Evolutionary conservation across 2,329 filamentous ascomycete genomes (phyloP), one percentile per base, ranked within the genome.

Genomic region (Fusarium sp.): DNA sequence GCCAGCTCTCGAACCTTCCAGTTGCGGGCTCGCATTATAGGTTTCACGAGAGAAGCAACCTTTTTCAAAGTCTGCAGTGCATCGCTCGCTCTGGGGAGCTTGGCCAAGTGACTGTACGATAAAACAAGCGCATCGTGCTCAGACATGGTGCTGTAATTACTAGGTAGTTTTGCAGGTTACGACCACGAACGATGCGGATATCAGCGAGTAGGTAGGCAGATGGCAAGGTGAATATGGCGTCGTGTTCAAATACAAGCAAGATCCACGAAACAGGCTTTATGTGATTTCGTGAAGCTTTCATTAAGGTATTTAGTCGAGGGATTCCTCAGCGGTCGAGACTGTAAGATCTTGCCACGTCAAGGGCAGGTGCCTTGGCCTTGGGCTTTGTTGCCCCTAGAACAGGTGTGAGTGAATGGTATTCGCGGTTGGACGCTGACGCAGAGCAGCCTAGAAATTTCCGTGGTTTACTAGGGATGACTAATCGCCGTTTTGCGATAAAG

Each of bases 41-140:
- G 95, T 78, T 97, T 97, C 65, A 97, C 94, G 58, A 96, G 80
- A 26, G 94, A 97, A 4, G 93, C 93, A 40, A 96, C 86, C 78
- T 92, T 94, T 73, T 89, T 91, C 24, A 98, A 84, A 58, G 87
- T 88, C 35, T 87, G 79, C 19, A 87, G 75, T 15, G 86, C 86
- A 60, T 87, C 85, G 17, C 77, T 74, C 20, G 83, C 81, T 4
- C 84, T 81, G 2, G 82, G 80, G 32, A 85, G 80, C 22, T 79
- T 75, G 10, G 75, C 76, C 53, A 88, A 73, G 69, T 88, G 85
- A 35, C 82, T 82, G 73, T 82, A 87, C 9, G 81, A 81, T 19
- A 78, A 70, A 7, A 88, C 76, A 32, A 83, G 74, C 4, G 82
- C 77, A 62, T 87, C 83, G 63, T 69, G 65, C 51, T 74, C 71